Base-by-base conservation (phyloP, 148 eudicot genomes). In the Vaccinium corymbosum region DNA sequence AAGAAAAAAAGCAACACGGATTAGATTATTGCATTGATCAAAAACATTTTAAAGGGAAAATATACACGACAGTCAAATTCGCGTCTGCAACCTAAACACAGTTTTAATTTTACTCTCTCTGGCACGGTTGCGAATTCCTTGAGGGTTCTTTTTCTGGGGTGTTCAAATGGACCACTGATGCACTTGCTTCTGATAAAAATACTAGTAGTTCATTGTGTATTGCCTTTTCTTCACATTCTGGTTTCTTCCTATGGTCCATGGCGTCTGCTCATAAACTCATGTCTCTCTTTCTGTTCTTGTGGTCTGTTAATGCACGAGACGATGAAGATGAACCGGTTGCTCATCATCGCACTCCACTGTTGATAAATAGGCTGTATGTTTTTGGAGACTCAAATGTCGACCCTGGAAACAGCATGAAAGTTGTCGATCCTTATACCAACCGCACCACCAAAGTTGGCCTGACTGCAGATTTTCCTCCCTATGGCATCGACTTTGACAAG, bases 381-480 rank as follows among this genome's bases (percentile, higher is more conserved):
- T 71, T 71, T 13, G 76, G 76, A 29, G 76, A 71, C 42, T 71
- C 76, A 15, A 71, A 22, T 4, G 38, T 68, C 7, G 73, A 68
- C 15, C 73, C 73, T 27, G 73, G 73, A 68, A 68, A 27, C 76
- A 35, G 15, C 76, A 71, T 61, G 66, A 61, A 61, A 61, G 66
- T 61, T 61, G 66, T 61, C 0, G 66, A 61, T 20, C 11, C 22
- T 14, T 3, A 61, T 20, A 19, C 66, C 66, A 61, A 61, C 25
- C 66, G 0, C 76, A 13, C 14, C 76, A 27, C 42, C 42, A 14
- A 14, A 71, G 19, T 27, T 71, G 48, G 49, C 13, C 42, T 71
- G 76, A 29, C 38, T 3, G 76, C 48, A 29, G 42, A 71, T 35
- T 71, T 32, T 32, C 42, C 42, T 32, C 76, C 76, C 1, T 71